These are phyloP conservation scores for Phytophthora macrochlamydospora DNA, from an alignment of 352 stramenopile genomes.

Conservation along the genomic window DNA sequence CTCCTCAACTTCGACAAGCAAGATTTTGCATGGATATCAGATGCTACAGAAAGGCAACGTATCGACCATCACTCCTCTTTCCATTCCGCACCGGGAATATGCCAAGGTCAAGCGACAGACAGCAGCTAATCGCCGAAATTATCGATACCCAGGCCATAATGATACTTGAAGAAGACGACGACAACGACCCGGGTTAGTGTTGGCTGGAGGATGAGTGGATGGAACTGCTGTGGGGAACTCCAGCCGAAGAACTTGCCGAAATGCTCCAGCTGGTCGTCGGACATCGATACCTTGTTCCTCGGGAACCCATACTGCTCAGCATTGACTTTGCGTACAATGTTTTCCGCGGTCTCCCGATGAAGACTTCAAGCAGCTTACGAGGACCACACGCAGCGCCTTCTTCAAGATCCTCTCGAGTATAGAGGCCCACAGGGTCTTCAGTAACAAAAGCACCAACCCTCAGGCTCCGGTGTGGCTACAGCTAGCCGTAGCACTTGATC, in stretches of 20 bases:
- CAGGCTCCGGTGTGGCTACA: background rate
- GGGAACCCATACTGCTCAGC: background rate
- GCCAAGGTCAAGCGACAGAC: background rate
- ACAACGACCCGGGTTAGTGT: background rate
- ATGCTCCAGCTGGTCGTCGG: background rate
- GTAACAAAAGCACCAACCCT: background rate
- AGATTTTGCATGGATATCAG: background rate
- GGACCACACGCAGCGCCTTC: background rate
- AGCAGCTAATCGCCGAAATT: background rate
- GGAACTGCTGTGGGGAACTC: background rate
- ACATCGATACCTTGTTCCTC: background rate
- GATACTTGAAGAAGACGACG: background rate
- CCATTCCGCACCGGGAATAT: background rate
- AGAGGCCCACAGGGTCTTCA: background rate
- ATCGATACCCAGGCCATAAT: background rate
- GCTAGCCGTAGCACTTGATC: conserved; percentile 2
- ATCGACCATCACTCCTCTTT: background rate
- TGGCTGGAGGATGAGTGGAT: background rate
- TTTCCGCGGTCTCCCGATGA: background rate
- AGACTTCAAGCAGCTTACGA: background rate
- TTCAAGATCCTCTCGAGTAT: background rate
- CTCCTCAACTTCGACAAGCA: background rate
- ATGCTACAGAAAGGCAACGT: background rate
- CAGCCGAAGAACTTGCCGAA: background rate
- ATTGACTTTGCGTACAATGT: background rate